Evolutionary conservation across 495 filamentous ascomycete species (phyloP).

Genomic region (Daldinia caldariorum): DNA sequence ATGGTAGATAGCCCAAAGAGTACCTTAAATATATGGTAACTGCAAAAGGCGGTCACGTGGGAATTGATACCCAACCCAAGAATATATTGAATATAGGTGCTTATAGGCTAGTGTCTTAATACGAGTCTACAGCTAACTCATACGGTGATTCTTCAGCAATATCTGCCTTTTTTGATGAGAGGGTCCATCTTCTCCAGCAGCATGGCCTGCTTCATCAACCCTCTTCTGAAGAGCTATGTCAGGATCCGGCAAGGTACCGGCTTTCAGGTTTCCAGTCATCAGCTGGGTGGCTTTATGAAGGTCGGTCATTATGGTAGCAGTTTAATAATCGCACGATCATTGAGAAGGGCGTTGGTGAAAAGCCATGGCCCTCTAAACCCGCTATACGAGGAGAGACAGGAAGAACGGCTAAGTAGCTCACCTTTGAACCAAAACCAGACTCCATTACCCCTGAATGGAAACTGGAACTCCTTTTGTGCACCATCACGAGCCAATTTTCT

Average conservation of each 20-base stretch:
- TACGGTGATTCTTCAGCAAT: not conserved
- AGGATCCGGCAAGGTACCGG: too few relatives aligned
- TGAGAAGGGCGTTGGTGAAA: not conserved
- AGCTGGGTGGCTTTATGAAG: conserved; percentile 22
- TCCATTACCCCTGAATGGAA: conserved; percentile 14
- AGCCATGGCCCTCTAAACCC: not conserved
- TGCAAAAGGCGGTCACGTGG: not conserved
- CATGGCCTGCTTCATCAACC: not conserved
- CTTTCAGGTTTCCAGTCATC: not conserved
- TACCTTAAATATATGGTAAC: not conserved
- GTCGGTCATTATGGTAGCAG: conserved; percentile 12
- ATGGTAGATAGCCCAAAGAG: not conserved
- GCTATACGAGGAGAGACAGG: not conserved
- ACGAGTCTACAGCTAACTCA: not conserved
- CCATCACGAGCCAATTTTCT: conserved; percentile 16
- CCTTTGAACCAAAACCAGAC: conserved; percentile 30
- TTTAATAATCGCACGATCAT: not conserved
- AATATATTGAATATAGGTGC: not conserved
- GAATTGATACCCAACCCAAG: not conserved
- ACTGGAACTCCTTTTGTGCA: conserved; percentile 16
- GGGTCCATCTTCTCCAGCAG: not conserved
- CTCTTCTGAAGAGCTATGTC: not conserved
- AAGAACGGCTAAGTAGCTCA: not conserved
- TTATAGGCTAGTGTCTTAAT: not conserved
- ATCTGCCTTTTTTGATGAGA: not conserved